Evolutionary conservation across 129 eudicot genomes (phyloP), one percentile per base, ranked within the genome.

Genomic region (Ambrosia artemisiifolia): DNA sequence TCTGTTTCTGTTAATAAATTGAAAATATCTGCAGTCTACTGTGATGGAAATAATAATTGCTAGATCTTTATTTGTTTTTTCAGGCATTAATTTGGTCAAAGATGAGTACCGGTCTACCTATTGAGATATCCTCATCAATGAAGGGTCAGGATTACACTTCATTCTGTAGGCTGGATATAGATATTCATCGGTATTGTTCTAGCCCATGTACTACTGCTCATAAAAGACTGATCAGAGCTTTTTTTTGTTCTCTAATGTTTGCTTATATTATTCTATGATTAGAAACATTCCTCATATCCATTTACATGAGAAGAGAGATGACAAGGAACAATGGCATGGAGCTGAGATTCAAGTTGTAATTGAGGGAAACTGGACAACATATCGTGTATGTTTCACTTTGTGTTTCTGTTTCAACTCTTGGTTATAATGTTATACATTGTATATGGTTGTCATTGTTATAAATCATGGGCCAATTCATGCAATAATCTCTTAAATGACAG

Each of bases 91-190:
- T 95, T 73, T 95, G 99, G 99, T 95, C 99, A 73, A 95, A 95
- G 86, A 95, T 95, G 99, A 95, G 99, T 85, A 95, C 99, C n/a
- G 99, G 99, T 77, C 86, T 95, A 79, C 97, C 99, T 42, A 95
- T 95, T 71, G 99, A 95, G 85, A 95, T 95, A 69, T 75, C 92
- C 32, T 90, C 99, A 70, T 89, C 99, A 70, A 95, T 95, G 99
- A 84, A 86, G 77, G 77, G 86, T 75, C 99, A 95, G 79, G 86
- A 46, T 62, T 95, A 78, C 81, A 40, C 83, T 60, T 43, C 99
- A 17, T 91, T 95, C 75, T 95, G 99, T 88, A 81, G 96, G 84
- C 88, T 95, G 84, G 99, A 95, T 76, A 95, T 95, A 61, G 97
- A 95, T 76, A 95, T 95, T 71, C 86, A 90, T 71, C 77, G 80